Evolutionary conservation across 345 rosid genomes (phyloP).

Genomic region (Hibiscus trionum): DNA sequence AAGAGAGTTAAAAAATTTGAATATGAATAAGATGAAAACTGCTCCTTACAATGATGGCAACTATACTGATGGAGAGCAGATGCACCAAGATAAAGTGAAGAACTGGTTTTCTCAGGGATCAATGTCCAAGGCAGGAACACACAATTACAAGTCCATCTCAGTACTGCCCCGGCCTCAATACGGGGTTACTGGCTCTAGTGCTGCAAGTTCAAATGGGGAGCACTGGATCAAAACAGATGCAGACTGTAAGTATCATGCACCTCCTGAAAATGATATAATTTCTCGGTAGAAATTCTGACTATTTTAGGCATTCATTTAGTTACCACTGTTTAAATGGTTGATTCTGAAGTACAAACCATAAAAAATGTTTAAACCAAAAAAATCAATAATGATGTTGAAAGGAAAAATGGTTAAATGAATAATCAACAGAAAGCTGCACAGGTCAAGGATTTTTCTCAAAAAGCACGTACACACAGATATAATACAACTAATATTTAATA

Average conservation of each 20-base stretch:
- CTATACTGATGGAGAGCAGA: slow-evolving; percentile 16
- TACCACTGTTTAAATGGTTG: not conserved
- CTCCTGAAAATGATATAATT: not conserved
- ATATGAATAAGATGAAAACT: slow-evolving; percentile 15
- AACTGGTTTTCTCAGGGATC: slow-evolving; percentile 21
- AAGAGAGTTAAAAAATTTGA: slow-evolving; percentile 18
- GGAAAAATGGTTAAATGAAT: not conserved
- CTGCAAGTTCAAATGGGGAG: slow-evolving; percentile 42
- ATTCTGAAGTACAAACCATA: not conserved
- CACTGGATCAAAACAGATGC: slow-evolving; percentile 93
- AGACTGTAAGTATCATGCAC: slow-evolving; percentile 59
- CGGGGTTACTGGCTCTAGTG: slow-evolving; percentile 22
- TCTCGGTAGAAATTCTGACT: not conserved
- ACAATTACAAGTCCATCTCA: slow-evolving; percentile 25
- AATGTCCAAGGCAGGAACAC: slow-evolving; percentile 24
- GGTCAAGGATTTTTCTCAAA: not conserved
- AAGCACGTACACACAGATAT: not conserved
- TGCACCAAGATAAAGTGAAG: slow-evolving; percentile 22
- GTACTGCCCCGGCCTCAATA: slow-evolving; percentile 24
- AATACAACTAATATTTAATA: not conserved
- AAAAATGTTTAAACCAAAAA: not conserved
- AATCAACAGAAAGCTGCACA: not conserved
- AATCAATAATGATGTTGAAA: not conserved
- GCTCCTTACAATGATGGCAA: slow-evolving; percentile 15
- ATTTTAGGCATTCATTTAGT: not conserved